These are phyloP conservation scores for Spathaspora gorwiae DNA, from an alignment of 805 yeast genomes.

Conservation along the genomic window DNA sequence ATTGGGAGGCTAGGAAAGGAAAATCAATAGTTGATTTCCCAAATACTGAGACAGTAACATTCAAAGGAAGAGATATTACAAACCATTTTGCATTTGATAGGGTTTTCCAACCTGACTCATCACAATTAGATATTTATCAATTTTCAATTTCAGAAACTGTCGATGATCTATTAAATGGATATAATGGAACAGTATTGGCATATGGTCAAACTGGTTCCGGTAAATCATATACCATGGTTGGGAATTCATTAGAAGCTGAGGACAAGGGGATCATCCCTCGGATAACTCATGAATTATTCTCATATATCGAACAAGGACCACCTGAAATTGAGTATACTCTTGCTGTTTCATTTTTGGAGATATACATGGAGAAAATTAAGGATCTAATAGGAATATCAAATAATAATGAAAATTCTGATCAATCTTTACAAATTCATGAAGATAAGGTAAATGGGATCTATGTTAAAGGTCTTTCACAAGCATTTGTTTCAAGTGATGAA, in stretches of 20 bases:
- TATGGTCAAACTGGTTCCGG: slow-evolving; percentile 83
- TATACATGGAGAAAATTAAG: slow-evolving; percentile 70
- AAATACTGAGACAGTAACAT: slow-evolving; percentile 21
- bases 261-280: slow-evolving; percentile 68
- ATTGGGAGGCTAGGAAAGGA: slow-evolving; percentile 23
- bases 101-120: slow-evolving; percentile 48
- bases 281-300: slow-evolving; percentile 60
- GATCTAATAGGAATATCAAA: slow-evolving; percentile 51
- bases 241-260: slow-evolving; percentile 29
- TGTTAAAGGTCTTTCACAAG: slow-evolving; percentile 65
- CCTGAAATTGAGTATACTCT: slow-evolving; percentile 54
- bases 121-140: slow-evolving; percentile 57
- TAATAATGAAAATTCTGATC: slow-evolving; percentile 3
- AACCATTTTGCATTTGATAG: slow-evolving; percentile 56
- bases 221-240: slow-evolving; percentile 75
- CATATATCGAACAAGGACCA: slow-evolving; percentile 26
- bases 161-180: slow-evolving; percentile 68
- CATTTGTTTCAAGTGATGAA: slow-evolving; percentile 51
- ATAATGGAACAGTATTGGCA: slow-evolving; percentile 71
- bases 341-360: slow-evolving; percentile 71
- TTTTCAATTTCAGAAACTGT: slow-evolving; percentile 59
- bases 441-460: slow-evolving; percentile 60
- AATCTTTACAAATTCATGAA: slow-evolving; percentile 54
- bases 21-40: slow-evolving; percentile 15
- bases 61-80: slow-evolving; percentile 24